Conservation (phyloP, 2,329 filamentous ascomycete genomes). For the Emmonsia crescens region DNA sequence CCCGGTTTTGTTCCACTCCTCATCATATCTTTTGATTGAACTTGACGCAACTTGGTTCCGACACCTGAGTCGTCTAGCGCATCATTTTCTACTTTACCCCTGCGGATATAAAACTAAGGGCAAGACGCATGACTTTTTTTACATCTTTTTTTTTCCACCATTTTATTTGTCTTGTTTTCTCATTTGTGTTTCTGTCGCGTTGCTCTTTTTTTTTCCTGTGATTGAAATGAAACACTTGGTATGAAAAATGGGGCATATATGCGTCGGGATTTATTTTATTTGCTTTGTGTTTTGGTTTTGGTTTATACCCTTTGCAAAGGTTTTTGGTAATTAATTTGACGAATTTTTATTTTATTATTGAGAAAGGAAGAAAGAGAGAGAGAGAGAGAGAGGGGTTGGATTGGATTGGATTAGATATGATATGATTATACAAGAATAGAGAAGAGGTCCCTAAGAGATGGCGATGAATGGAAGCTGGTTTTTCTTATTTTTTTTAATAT, state of each 20-base stretch:
- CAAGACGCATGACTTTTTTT: too few species aligned
- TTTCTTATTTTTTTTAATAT: neutral
- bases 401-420: neutral
- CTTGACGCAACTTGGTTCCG: too few species aligned
- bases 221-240: neutral
- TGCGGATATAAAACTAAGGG: too few species aligned
- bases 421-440: neutral
- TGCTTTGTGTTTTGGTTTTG: neutral
- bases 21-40: too few species aligned
- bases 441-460: neutral
- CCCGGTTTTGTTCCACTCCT: neutral
- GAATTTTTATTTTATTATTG: neutral
- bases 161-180: neutral
- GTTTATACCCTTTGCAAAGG: neutral
- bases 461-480: neutral
- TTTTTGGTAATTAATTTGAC: neutral
- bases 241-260: neutral
- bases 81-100: neutral
- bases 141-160: too few species aligned
- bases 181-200: neutral
- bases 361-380: neutral
- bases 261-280: neutral
- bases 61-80: neutral
- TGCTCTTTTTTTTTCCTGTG: neutral
- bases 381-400: too few species aligned